These are phyloP conservation scores for Calonectria leucothoes DNA, from an alignment of 2,329 filamentous ascomycete species.

Conservation along the genomic window DNA sequence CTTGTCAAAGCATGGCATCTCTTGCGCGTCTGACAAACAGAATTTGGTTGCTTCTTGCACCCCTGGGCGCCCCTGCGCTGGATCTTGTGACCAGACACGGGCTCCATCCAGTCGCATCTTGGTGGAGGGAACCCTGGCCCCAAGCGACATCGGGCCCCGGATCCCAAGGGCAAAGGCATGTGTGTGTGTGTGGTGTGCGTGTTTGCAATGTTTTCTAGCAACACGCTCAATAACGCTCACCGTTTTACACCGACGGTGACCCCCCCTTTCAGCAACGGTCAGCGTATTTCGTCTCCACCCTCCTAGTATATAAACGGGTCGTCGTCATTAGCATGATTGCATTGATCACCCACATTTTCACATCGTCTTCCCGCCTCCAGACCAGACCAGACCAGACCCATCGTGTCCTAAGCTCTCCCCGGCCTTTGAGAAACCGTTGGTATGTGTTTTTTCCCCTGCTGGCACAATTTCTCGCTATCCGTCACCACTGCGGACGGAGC, in stretches of 20 bases:
- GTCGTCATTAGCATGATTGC: constrained; percentile 14
- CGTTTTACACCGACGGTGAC: constrained; percentile 43
- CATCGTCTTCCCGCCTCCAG: constrained; percentile 3
- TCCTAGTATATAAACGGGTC: constrained; percentile 35
- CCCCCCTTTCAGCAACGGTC: constrained; percentile 26
- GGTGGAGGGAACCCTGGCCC: constrained; percentile 28
- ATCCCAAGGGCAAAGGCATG: not conserved
- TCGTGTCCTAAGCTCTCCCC: constrained; percentile 12
- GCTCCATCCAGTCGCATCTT: constrained; percentile 40
- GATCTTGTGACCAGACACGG: constrained; percentile 43
- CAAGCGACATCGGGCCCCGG: constrained; percentile 39
- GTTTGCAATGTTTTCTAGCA: constrained; percentile 18
- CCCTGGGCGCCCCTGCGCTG: constrained; percentile 28
- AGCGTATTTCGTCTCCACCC: constrained; percentile 36
- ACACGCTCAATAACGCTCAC: constrained; percentile 27
- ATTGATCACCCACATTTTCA: constrained; percentile 29
- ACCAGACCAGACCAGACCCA: no score
- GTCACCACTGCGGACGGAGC: not conserved
- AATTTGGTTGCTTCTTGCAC: constrained; percentile 32
- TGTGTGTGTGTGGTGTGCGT: no score
- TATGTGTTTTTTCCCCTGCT: no score
- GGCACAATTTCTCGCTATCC: not conserved
- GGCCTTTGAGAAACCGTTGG: constrained; percentile 17
- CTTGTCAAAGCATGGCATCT: constrained; percentile 28
- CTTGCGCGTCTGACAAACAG: constrained; percentile 24